Base-by-base conservation (phyloP, 73 alveolate species). In the Tetrahymena malaccensis region DNA sequence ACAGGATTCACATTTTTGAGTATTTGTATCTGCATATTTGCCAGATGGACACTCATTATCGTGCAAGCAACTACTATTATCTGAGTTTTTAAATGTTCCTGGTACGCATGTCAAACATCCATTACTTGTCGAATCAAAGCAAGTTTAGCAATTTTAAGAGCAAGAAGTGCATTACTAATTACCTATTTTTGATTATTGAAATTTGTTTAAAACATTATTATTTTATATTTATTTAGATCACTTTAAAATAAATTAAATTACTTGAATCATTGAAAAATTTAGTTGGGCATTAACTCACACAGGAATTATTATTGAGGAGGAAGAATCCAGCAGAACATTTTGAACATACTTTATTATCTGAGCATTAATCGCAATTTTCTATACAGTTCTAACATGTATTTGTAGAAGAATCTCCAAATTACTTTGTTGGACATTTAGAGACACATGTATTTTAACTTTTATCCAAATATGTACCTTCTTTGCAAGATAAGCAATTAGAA, bases 71-170 rank as follows among this genome's bases (percentile, higher is more conserved):
- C 89, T 70, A n/a, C 89, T 70, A 31, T 70, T 31, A 70, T 70
- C 89, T 27, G 9, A 13, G 19, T 70, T 70, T 25, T 70, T 70
- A 11, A 70, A 70, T 27, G 89, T 70, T 8, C 40, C 34, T 27
- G 89, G n/a, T 7, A 83, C 70, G 55, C 96, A 94, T 19, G 96
- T 94, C 34, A 58, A 58, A 84, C 96, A 94, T 56, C 93, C 93
- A 40, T 38, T 19, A 5, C 12, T 35, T 25, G 94, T 93, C 7
- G 56, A 13, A 84, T 94, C 94, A 22, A 27, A 10, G 50, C 96
- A 94, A 58, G 96, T 58, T 34, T 94, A 40, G 21, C 96, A 94
- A 34, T 93, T 94, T 21, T 70, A 93, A 94, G 57, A 43, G 70
- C 96, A 94, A 34, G 58, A 22, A 43, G 40, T 22, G 33, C 96